Evolutionary conservation across 108 stramenopile species (phyloP).

Genomic region (Conticribra guillardii): DNA sequence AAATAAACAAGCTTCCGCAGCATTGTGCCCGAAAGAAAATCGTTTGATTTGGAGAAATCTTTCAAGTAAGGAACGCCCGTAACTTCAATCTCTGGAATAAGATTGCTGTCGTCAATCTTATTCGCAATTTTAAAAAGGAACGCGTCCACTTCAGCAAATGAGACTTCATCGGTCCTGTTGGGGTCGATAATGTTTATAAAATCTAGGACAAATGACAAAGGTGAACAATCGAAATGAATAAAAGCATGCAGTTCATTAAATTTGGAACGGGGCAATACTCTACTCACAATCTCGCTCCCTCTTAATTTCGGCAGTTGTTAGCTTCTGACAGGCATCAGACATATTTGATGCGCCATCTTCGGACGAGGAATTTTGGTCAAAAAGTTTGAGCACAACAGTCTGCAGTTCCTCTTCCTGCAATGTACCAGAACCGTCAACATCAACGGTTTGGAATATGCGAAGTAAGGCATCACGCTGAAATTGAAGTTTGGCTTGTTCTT

Average conservation of each 20-base stretch:
- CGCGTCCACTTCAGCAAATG: constrained; percentile 28
- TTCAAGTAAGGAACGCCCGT: constrained; percentile 12
- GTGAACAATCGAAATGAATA: too few relatives aligned
- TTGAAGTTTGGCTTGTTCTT: constrained; percentile 6
- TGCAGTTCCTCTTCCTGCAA: constrained; percentile 25
- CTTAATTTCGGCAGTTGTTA: constrained; percentile 33
- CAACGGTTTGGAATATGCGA: constrained; percentile 22
- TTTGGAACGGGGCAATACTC: too few relatives aligned
- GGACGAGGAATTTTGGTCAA: constrained; percentile 3
- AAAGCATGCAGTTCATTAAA: too few relatives aligned
- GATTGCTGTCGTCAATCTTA: constrained; percentile 39
- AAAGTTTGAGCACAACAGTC: constrained; percentile 15
- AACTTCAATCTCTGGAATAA: constrained; percentile 17
- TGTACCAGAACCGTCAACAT: constrained; percentile 23
- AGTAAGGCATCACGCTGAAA: constrained; percentile 25
- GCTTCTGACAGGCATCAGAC: constrained; percentile 11
- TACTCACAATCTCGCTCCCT: constrained; percentile 30
- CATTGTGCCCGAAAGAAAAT: constrained; percentile 23
- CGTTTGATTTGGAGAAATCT: constrained; percentile 10
- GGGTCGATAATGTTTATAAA: constrained; percentile 19
- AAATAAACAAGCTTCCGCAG: constrained; percentile 39
- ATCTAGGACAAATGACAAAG: too few relatives aligned
- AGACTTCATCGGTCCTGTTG: constrained; percentile 12
- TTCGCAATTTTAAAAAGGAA: constrained; percentile 32
- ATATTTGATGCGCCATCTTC: constrained; percentile 6